Evolutionary conservation across 179 eudicot genomes (phyloP).

Genomic region (Beta macrorhiza): DNA sequence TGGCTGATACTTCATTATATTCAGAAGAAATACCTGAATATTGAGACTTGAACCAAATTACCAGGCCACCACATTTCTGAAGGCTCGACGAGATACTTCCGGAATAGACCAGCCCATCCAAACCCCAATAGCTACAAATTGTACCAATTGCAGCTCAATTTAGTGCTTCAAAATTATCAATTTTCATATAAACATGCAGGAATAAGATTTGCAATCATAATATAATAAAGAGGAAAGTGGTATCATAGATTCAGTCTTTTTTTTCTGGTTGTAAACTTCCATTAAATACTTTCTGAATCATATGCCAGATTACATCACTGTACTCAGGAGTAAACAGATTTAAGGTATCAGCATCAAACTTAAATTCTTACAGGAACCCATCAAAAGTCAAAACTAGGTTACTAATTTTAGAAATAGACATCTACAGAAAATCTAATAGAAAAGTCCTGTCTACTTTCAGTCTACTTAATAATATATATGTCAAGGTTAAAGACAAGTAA

Average conservation of each 20-base stretch:
- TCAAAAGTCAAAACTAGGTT: too few relatives aligned
- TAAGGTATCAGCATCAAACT: too few relatives aligned
- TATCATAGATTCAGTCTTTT: too few relatives aligned
- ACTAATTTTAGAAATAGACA: background rate
- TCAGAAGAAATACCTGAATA: constrained; percentile 34
- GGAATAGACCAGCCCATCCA: constrained; percentile 79
- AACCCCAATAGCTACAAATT: constrained; percentile 53
- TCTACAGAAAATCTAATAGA: too few relatives aligned
- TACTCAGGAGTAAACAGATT: too few relatives aligned
- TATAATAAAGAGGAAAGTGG: too few relatives aligned
- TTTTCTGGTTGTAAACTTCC: too few relatives aligned
- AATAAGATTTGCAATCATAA: too few relatives aligned
- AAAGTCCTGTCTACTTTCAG: background rate
- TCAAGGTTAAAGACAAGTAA: background rate
- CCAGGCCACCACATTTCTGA: constrained; percentile 85
- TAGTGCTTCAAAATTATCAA: background rate
- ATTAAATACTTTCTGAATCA: too few relatives aligned
- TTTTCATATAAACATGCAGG: background rate
- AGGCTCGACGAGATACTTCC: constrained; percentile 68
- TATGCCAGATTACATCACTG: too few relatives aligned
- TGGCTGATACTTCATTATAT: background rate
- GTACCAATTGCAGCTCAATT: background rate
- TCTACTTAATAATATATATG: background rate
- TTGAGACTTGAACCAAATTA: constrained; percentile 55
- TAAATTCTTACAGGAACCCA: too few relatives aligned